These are phyloP conservation scores for Colletotrichum godetiae DNA, from an alignment of 2,329 filamentous ascomycete species.

Conservation along the genomic window DNA sequence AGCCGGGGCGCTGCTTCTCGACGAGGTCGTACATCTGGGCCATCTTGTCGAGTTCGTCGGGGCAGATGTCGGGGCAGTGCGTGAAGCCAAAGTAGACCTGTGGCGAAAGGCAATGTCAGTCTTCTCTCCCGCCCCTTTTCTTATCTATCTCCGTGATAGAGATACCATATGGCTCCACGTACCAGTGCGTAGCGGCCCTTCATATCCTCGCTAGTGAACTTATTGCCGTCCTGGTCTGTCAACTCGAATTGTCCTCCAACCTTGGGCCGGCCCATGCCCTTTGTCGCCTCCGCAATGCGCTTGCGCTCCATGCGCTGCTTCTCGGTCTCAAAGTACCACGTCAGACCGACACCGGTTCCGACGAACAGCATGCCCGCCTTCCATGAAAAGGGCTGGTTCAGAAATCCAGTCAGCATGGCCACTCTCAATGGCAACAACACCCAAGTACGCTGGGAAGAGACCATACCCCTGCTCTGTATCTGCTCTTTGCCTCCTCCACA, in stretches of 20 bases:
- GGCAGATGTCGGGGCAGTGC: conserved; percentile 98
- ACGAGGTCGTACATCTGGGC: conserved; percentile 88
- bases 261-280: conserved; percentile 92
- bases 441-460: background rate
- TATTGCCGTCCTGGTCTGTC: conserved; percentile 82
- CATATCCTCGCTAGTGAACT: conserved; percentile 83
- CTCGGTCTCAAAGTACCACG: conserved; percentile 93
- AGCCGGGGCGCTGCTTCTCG: conserved; percentile 59
- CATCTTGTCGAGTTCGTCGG: conserved; percentile 99
- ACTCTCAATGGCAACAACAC: background rate
- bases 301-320: conserved; percentile 92
- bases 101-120: background rate
- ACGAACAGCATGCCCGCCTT: conserved; percentile 91
- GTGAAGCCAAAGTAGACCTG: conserved; percentile 99
- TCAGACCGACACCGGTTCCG: conserved; percentile 78
- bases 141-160: background rate
- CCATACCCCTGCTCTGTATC: conserved; percentile 66
- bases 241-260: conserved; percentile 90
- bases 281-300: conserved; percentile 89
- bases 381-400: conserved; percentile 85
- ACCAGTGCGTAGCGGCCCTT: conserved; percentile 88
- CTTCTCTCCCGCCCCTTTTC: too few relatives aligned
- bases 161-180: conserved; percentile 44
- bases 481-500: conserved; percentile 69
- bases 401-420: conserved; percentile 15